Conservation (phyloP, 306 rosid genomes). For the Gynostemma pentaphyllum region DNA sequence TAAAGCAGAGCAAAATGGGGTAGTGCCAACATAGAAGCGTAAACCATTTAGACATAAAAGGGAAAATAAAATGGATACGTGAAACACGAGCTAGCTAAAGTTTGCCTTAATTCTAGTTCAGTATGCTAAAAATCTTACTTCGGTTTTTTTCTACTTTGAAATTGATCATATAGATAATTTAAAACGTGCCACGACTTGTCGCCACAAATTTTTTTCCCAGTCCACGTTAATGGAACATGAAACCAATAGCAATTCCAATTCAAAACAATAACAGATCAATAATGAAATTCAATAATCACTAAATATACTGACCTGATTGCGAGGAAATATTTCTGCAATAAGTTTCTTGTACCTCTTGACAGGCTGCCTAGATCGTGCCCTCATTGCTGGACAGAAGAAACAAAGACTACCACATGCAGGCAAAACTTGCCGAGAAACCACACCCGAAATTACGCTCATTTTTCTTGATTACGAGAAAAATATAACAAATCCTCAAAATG, state of each 20-base stretch:
- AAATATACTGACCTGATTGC: slow-evolving; percentile 45
- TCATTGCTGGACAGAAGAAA: slow-evolving; percentile 77
- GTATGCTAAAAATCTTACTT: neutral
- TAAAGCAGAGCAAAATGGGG: neutral
- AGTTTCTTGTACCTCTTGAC: slow-evolving; percentile 99
- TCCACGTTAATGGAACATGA: neutral
- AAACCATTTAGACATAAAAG: too few relatives aligned
- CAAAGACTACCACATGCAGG: slow-evolving; percentile 89
- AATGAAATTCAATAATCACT: neutral
- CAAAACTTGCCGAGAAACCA: slow-evolving; percentile 80
- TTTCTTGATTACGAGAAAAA: too few relatives aligned
- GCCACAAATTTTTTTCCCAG: neutral
- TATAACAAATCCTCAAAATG: slow-evolving; percentile 11
- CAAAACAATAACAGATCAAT: neutral
- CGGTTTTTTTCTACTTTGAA: neutral
- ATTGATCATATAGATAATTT: neutral
- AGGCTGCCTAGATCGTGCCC: slow-evolving; percentile 95
- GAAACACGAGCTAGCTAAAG: neutral
- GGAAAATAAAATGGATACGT: neutral
- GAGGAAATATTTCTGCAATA: slow-evolving; percentile 86
- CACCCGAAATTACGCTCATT: slow-evolving; percentile 66
- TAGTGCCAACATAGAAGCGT: too few relatives aligned
- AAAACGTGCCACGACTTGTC: neutral
- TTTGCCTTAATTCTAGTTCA: neutral
- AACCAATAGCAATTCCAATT: neutral